Evolutionary conservation across 345 rosid species (phyloP).

Genomic region (Salix arbutifolia): DNA sequence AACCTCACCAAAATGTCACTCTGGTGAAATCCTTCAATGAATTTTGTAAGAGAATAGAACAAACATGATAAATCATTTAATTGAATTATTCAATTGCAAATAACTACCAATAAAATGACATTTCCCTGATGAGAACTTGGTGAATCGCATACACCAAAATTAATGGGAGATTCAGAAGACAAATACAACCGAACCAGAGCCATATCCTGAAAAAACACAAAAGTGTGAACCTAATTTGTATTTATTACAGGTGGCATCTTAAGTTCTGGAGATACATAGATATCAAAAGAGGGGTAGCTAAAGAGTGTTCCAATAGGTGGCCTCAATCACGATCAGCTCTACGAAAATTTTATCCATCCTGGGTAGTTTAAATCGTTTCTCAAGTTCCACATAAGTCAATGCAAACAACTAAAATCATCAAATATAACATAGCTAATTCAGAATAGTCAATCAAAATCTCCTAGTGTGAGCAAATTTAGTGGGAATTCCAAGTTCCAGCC

Average conservation of each 20-base stretch:
- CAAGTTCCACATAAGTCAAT: not conserved
- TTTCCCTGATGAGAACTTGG: slow-evolving; percentile 2
- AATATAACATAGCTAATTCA: not conserved
- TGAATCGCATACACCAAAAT: not conserved
- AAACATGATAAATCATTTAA: slow-evolving; percentile 9
- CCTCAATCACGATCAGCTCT: not conserved
- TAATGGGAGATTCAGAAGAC: not conserved
- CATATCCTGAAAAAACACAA: not conserved
- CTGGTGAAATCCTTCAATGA: not conserved
- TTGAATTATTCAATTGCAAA: not conserved
- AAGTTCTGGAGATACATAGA: not conserved
- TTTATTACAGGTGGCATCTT: not conserved
- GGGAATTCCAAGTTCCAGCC: not conserved
- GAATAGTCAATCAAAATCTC: not conserved
- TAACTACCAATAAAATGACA: not conserved
- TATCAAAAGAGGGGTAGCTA: not conserved
- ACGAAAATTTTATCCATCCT: not conserved
- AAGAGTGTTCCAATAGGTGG: not conserved
- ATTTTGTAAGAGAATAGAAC: not conserved
- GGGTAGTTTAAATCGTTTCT: not conserved
- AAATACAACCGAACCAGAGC: not conserved
- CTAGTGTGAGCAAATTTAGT: not conserved
- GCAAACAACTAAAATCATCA: not conserved
- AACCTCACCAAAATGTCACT: slow-evolving; percentile 6
- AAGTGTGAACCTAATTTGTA: not conserved